A percentile compares a stretch with the other conserved stretches of the same genome.
phyloP scores from a whole-genome alignment of 495 filamentous ascomycete genomes.

The Penicillium psychrofluorescens region DNA sequence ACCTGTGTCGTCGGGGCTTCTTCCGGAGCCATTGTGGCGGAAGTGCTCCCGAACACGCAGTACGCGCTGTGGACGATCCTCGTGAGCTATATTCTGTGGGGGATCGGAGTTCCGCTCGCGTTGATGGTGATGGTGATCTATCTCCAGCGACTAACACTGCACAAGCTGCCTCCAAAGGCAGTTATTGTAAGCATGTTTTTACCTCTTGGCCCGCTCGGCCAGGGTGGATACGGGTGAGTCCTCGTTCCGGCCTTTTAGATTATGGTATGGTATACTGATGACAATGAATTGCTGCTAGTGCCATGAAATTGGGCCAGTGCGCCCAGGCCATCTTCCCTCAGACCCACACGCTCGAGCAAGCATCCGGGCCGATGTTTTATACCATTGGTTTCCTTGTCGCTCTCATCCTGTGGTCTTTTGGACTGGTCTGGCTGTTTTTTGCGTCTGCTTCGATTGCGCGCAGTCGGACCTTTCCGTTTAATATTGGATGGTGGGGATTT shows the following conservation, averaged over 20 bases:
- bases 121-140: conserved; percentile 52
- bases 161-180: conserved; percentile 50
- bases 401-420: conserved; percentile 55
- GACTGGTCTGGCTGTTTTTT: conserved; percentile 55
- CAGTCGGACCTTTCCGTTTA: conserved; percentile 50
- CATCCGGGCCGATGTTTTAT: conserved; percentile 46
- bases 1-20: conserved; percentile 50
- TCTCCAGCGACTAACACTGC: conserved; percentile 49
- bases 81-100: conserved; percentile 52
- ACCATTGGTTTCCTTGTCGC: conserved; percentile 43
- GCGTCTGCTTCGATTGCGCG: conserved; percentile 31
- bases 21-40: conserved; percentile 49
- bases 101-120: conserved; percentile 49
- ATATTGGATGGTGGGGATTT: conserved; percentile 64
- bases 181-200: conserved; percentile 57
- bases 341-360: conserved; percentile 35
- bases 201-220: conserved; percentile 53
- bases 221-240: conserved; percentile 45
- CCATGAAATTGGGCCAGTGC: conserved; percentile 49
- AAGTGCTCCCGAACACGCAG: conserved; percentile 40
- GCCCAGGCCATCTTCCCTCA: conserved; percentile 42
- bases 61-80: conserved; percentile 51
- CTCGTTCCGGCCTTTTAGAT: too few relatives aligned
- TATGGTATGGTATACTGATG: neutral
- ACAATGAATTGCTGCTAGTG: conserved; percentile 7